Evolutionary conservation across 106 monocot species (phyloP), one percentile per base, ranked within the genome.

Genomic region (Posidonia australis): DNA sequence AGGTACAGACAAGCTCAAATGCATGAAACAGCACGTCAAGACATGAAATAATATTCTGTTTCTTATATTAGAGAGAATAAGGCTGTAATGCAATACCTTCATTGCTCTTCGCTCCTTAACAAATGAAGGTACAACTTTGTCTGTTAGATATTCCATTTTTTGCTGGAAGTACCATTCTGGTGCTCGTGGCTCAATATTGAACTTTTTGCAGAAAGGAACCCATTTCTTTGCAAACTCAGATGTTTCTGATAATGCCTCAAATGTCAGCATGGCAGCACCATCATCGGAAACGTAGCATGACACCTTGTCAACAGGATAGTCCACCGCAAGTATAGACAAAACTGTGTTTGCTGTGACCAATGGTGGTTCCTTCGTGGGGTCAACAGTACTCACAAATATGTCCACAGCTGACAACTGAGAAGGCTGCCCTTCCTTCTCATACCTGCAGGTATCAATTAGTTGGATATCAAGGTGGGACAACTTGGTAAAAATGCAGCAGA

Each of bases 341-440:
- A 86, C 86, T 10, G 86, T 86, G 63, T 86, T 86, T 52, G 86
- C 86, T 31, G 86, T 86, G 68, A 86, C 82, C 57, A 86, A 56
- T 49, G 86, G 86, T 11, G 86, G 86, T 62, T 86, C 86, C 77
- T 86, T 86, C 82, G 75, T 36, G 14, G 86, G 86, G 63, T 86
- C 86, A 44, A 86, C 86, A 11, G 86, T 86, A 71, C 86, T 86
- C 29, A 86, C 86, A 72, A 75, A 86, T 45, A 86, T 70, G 58
- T 86, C 86, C 22, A 86, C 65, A 31, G 74, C 13, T 12, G 78
- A 63, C 29, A 88, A 56, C 67, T 79, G 76, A 48, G 88, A 88
- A 25, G 83, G 77, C 26, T 71, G 60, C 46, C 86, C 87, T 72
- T 87, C 87, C 51, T 83, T 87, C 51, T 87, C 87, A 70, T 87